Evolutionary conservation across 2,329 filamentous ascomycete species (phyloP), one percentile per base, ranked within the genome.

Genomic region (Paraphoma chrysanthemicola): DNA sequence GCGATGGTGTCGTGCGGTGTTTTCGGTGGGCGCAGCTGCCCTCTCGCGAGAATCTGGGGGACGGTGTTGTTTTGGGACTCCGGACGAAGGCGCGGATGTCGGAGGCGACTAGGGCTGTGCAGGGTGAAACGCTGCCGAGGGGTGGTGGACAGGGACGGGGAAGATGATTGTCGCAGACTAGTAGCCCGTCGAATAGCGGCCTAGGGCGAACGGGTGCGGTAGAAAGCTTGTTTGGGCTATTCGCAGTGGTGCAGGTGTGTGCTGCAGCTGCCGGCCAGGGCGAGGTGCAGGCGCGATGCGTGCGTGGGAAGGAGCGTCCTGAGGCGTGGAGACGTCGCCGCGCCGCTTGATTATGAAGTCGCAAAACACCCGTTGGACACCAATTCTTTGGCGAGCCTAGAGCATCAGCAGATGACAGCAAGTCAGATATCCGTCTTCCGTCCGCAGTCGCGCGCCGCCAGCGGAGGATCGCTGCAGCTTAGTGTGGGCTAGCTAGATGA

Each of bases 111-210:
- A 54, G 60, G 54, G 63, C 57, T 64, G 60, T 57, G 47, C 58
- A 58, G 56, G 63, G 54, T 73, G 70, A 73, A 74, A 74, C 72
- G 56, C 61, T 60, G 64, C 67, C 67, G 62, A 69, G 64, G 52
- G 56, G 42, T 48, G 56, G 56, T 56, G 16, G 48, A 54, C 67
- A 63, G 67, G 61, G 60, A 38, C 53, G 50, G 52, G 57, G 31
- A 57, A 53, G 58, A 38, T 60, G 50, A 41, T 48, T 67, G 71
- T 73, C 70, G 71, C 71, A 73, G 70, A 62, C 53, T 65, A 57
- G 53, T 53, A 59, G 61, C 54, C 59, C 48, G 56, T 54, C 60
- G 64, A 66, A 66, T 70, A 48, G 66, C 56, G 53, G 44, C 48
- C 44, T 38, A 29, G 50, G 33, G 57, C 31, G 31, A 44, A 43